Evolutionary conservation across 495 filamentous ascomycete species (phyloP).

Genomic region (Penicillium salamii): DNA sequence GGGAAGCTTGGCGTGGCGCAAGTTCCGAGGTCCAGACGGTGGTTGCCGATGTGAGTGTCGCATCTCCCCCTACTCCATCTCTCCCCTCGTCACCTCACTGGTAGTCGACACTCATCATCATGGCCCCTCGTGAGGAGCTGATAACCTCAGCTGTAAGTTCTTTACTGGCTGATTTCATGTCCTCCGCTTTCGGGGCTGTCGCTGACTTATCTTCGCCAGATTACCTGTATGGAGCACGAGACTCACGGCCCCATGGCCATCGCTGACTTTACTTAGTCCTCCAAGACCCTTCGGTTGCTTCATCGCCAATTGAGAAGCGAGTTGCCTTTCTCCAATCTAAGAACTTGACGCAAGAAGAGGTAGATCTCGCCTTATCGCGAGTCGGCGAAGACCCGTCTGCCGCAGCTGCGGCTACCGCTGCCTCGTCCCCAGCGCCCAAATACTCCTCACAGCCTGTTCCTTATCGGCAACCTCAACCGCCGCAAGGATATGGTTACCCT

Average conservation of each 20-base stretch:
- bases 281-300: constrained; percentile 86
- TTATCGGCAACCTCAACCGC: constrained; percentile 51
- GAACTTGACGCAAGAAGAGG: constrained; percentile 93
- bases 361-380: constrained; percentile 78
- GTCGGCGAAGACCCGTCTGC: constrained; percentile 56
- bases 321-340: constrained; percentile 94
- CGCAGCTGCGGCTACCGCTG: constrained; percentile 23
- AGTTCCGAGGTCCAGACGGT: constrained; percentile 43
- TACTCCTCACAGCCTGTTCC: constrained; percentile 51
- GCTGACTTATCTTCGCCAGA: constrained; percentile 23
- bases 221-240: constrained; percentile 37
- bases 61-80: constrained; percentile 15
- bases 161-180: background rate
- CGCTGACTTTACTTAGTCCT: constrained; percentile 62
- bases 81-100: constrained; percentile 9
- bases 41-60: constrained; percentile 23
- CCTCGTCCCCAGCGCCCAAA: constrained; percentile 38
- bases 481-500: constrained; percentile 64
- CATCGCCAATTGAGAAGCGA: constrained; percentile 86
- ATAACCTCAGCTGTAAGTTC: constrained; percentile 73
- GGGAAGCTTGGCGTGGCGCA: constrained; percentile 34
- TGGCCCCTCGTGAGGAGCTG: constrained; percentile 78
- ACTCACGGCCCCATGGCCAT: constrained; percentile 3
- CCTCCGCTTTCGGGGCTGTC: constrained; percentile 8
- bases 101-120: constrained; percentile 35